Conservation (phyloP, 257 asterid species). For the Solanum virginianum region DNA sequence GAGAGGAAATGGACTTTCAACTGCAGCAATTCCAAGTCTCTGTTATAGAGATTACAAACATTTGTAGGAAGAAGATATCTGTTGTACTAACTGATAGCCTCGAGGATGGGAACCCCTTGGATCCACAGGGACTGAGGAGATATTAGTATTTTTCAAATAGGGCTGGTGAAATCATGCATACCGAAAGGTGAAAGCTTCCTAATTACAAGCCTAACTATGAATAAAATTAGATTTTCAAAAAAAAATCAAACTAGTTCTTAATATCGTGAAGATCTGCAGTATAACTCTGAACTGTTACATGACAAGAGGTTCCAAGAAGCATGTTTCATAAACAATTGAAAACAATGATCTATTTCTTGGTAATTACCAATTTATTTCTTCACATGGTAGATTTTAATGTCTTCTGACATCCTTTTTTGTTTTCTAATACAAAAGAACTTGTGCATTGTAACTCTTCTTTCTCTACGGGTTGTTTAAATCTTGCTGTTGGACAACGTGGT, state of each 20-base stretch:
- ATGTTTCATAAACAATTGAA: background rate
- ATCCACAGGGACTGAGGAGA: background rate
- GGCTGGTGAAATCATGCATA: background rate
- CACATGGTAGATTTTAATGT: background rate
- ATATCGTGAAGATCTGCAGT: background rate
- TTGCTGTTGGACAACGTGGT: background rate
- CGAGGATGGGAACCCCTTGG: background rate
- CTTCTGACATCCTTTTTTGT: background rate
- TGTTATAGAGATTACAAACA: background rate
- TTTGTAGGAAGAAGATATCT: background rate
- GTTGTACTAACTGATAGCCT: background rate
- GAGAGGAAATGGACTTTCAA: background rate
- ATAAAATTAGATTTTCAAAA: background rate
- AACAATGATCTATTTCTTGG: background rate
- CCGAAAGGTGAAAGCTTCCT: background rate
- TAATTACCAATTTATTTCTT: background rate
- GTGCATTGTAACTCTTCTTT: background rate
- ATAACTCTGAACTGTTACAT: background rate
- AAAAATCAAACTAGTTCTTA: background rate
- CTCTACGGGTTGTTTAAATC: background rate
- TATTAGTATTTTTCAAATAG: background rate
- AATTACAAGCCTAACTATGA: background rate
- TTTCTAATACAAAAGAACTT: background rate
- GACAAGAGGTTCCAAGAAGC: background rate
- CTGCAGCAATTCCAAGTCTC: background rate